A percentile compares a stretch with the other conserved stretches of the same genome.
Conservation (phyloP, 2,329 filamentous ascomycete genomes). For the Diatrype stigma region DNA sequence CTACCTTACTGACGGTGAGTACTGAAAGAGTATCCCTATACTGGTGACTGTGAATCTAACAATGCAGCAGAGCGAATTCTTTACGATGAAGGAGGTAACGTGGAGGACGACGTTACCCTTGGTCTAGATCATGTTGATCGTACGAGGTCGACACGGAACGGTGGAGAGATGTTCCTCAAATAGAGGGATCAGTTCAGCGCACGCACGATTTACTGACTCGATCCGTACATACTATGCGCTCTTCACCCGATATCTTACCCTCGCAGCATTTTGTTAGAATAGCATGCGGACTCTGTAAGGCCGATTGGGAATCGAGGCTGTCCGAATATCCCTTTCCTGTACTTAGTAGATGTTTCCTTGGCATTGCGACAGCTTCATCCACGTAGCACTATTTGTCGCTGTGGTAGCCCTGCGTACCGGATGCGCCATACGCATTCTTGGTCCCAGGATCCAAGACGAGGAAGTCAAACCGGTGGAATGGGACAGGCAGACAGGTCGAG, state of each 20-base stretch:
- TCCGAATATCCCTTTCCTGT: neutral
- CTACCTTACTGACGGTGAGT: slow-evolving; percentile 83
- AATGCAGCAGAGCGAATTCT: slow-evolving; percentile 51
- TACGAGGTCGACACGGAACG: slow-evolving; percentile 54
- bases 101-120: slow-evolving; percentile 56
- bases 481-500: neutral
- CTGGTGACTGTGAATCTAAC: slow-evolving; percentile 16
- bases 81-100: slow-evolving; percentile 42
- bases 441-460: neutral
- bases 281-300: neutral
- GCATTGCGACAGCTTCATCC: neutral
- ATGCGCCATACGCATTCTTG: neutral
- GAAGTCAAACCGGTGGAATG: neutral
- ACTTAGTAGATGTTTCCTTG: neutral
- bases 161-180: slow-evolving; percentile 58
- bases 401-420: neutral
- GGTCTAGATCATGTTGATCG: slow-evolving; percentile 65
- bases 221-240: neutral
- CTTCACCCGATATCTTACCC: neutral
- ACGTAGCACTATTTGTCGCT: neutral
- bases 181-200: slow-evolving; percentile 12
- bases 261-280: neutral
- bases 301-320: neutral
- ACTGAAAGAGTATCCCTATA: neutral
- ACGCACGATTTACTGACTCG: neutral